Percentiles rank a stretch among this genome's conserved stretches.
Conservation (phyloP, 164 flowering plant genomes). For the Vitis rupestris region DNA sequence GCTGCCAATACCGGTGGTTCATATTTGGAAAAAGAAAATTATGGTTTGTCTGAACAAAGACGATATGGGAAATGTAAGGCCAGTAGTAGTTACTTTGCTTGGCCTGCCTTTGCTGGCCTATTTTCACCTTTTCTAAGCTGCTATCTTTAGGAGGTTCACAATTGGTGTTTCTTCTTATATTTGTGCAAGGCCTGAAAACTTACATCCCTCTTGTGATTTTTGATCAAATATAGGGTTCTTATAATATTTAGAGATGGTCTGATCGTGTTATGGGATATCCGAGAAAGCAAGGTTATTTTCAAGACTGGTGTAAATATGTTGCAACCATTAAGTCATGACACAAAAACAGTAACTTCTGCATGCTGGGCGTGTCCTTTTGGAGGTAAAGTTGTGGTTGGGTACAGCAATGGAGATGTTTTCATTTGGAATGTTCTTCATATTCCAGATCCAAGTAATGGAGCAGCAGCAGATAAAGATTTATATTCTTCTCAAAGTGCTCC, state of each 20-base stretch:
- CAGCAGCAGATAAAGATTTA: conserved; percentile 24
- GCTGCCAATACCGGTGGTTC: not conserved
- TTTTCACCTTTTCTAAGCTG: not conserved
- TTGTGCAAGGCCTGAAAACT: not conserved
- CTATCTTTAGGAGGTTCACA: not conserved
- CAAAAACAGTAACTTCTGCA: conserved; percentile 74
- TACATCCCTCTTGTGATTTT: not conserved
- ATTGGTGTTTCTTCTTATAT: not conserved
- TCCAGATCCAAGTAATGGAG: conserved; percentile 28
- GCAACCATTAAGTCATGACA: conserved; percentile 43
- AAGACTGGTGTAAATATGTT: conserved; percentile 46
- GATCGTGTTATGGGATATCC: conserved; percentile 72
- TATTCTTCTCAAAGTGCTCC: conserved; percentile 43
- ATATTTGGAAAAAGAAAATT: not conserved
- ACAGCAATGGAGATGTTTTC: conserved; percentile 72
- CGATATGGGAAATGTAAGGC: not conserved
- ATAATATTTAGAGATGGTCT: conserved; percentile 64
- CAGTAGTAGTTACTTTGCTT: not conserved
- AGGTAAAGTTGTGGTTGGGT: conserved; percentile 79
- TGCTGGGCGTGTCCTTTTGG: conserved; percentile 91
- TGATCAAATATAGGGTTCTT: conserved; percentile 58
- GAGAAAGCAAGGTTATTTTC: conserved; percentile 58
- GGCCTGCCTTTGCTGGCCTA: not conserved
- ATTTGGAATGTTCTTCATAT: conserved; percentile 55
- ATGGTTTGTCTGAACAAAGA: not conserved